Evolutionary conservation across 2,329 filamentous ascomycete genomes (phyloP).

Genomic region (Dactylellina leptospora): DNA sequence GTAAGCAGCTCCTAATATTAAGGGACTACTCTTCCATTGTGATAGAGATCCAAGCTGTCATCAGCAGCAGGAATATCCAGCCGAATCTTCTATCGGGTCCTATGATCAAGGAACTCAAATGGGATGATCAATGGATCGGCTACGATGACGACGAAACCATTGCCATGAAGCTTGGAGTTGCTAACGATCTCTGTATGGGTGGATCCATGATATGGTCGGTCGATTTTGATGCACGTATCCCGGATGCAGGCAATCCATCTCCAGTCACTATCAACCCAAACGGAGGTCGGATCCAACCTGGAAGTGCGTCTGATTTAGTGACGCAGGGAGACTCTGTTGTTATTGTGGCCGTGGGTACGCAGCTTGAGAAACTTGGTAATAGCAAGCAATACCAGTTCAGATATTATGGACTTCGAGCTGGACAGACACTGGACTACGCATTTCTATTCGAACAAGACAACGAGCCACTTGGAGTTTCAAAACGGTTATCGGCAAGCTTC

Average conservation of each 20-base stretch:
- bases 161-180: conserved; percentile 56
- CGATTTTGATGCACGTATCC: conserved; percentile 57
- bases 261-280: not conserved
- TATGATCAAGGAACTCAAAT: conserved; percentile 59
- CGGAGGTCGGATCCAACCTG: conserved; percentile 5
- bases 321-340: conserved; percentile 17
- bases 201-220: conserved; percentile 58
- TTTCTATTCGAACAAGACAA: conserved; percentile 34
- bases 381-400: conserved; percentile 16
- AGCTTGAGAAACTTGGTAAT: not conserved
- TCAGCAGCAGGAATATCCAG: conserved; percentile 53
- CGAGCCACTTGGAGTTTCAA: conserved; percentile 12
- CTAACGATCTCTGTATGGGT: conserved; percentile 57
- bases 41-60: conserved; percentile 55
- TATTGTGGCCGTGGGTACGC: conserved; percentile 8
- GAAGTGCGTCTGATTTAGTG: conserved; percentile 7
- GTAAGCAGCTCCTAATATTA: too few relatives aligned
- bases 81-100: conserved; percentile 51
- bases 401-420: conserved; percentile 23
- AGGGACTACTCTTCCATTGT: too few relatives aligned
- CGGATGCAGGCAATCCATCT: conserved; percentile 1
- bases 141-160: conserved; percentile 59
- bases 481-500: conserved; percentile 4
- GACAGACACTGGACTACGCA: conserved; percentile 10
- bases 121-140: conserved; percentile 60